Evolutionary conservation across 441 rosid genomes (phyloP), one percentile per base, ranked within the genome.

Genomic region (Erysimum cheiri): DNA sequence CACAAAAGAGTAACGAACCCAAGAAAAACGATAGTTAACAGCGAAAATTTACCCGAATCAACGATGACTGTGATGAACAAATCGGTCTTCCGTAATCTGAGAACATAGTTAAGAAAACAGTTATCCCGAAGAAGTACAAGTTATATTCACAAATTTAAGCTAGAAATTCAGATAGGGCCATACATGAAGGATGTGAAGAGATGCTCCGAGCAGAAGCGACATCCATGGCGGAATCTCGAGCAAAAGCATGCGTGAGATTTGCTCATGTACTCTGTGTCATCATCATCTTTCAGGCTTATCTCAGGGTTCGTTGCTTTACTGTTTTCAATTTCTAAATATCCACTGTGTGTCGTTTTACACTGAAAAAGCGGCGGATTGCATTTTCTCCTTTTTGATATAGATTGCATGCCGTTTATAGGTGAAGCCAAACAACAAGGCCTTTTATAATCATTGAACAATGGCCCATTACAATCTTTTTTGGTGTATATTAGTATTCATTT

Each of bases 141-240:
- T 41, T 17, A 3, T 9, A 26, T n/a, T 7, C 6, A 19, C 5
- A 17, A 31, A 26, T 6, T 6, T 15, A 55, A 17, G 35, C 14
- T 5, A 65, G 4, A 44, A 19, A 41, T 26, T 36, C 6, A 64
- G 9, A 36, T 2, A 19, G 37, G 24, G 8, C 3, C 44, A 44
- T 81, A 84, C 84, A 72, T 39, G 74, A 73, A 71, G 46, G 65
- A 61, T 71, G 75, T 28, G 77, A 67, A 77, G 77, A 63, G 28
- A 60, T 44, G 29, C 69, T 64, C 19, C 71, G 66, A 59, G 60
- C 64, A 57, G 85, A 75, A 71, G 83, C 81, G 71, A 83, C 69
- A 43, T 83, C 91, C 96, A 88, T 88, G 65, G 69, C 52, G 56
- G 66, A 70, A 74, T 64, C 60, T 62, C 60, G 78, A 62, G 65